Evolutionary conservation across 1,139 yeast genomes (phyloP), one percentile per base, ranked within the genome.

Genomic region (Magnusiomyces sp.): DNA sequence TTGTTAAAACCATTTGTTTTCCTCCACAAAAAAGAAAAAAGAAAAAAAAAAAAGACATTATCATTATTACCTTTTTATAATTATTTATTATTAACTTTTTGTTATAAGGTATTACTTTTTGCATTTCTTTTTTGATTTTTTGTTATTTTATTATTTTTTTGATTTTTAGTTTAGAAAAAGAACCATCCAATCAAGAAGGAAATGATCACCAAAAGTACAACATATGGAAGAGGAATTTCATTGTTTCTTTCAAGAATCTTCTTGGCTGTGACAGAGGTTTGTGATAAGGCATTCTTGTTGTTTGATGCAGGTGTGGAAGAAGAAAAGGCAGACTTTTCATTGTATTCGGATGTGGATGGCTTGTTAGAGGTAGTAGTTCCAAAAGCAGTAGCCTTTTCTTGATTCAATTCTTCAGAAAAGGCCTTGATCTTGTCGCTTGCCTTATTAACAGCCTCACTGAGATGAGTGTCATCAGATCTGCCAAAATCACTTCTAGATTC

Each of bases 151-250:
- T 10, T 19, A 11, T 5, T 19, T 23, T 19, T 20, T 19, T 19
- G 17, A 38, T 19, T 11, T 14, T 11, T n/a, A n/a, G 17, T 11
- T 29, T 29, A 43, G 40, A 43, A 43, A 43, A 43, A 43, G 32
- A 19, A 43, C 46, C 46, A 43, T 17, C 46, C 46, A 20, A 43
- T 43, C 46, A 43, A 43, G 23, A 43, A 43, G 23, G 46, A n/a
- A 5, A 43, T 27, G 17, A 43, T 19, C 4, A 29, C 46, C 20
- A 43, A 14, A 13, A 20, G 17, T 10, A 43, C 29, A 13, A 31
- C 46, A 13, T 43, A 32, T 10, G 16, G 37, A 34, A 43, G 39
- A 13, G 46, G 32, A 27, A 43, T 34, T 6, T 43, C 40, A 6
- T 34, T 43, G 16, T 27, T 19, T 20, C n/a, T 32, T 9, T 13